These are phyloP conservation scores for Blastomyces parvus DNA, from an alignment of 2,329 filamentous ascomycete species.

Conservation along the genomic window DNA sequence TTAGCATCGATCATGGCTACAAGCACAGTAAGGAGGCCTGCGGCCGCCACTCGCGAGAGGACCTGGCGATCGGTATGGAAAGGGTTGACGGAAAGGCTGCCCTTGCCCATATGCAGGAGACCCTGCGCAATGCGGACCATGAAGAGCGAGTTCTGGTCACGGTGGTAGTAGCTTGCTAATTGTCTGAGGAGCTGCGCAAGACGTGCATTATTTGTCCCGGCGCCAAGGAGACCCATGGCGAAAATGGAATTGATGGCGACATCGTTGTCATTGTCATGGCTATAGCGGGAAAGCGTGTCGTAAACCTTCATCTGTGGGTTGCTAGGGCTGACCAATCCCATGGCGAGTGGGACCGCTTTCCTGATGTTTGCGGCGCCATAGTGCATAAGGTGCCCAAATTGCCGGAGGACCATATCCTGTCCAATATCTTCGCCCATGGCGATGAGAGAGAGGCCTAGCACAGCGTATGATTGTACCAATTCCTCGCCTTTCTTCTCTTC, in stretches of 20 bases:
- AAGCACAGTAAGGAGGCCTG: constrained; percentile 79
- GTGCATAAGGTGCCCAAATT: constrained; percentile 98
- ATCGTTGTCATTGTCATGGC: constrained; percentile 96
- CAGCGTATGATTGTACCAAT: constrained; percentile 88
- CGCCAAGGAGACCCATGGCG: constrained; percentile 93
- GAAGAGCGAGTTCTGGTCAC: constrained; percentile 90
- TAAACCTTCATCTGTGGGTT: constrained; percentile 99
- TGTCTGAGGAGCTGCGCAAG: constrained; percentile 89
- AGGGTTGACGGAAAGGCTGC: constrained; percentile 89
- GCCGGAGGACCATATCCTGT: constrained; percentile 95
- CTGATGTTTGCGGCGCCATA: constrained; percentile 97
- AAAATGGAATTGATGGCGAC: constrained; percentile 98
- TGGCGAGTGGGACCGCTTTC: constrained; percentile 87
- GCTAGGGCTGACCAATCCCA: constrained; percentile 93
- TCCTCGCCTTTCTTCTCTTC: constrained; percentile 95
- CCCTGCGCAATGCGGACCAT: constrained; percentile 99
- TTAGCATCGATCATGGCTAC: constrained; percentile 94
- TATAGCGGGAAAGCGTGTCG: constrained; percentile 93
- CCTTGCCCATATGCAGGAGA: constrained; percentile 97
- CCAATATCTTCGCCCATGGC: constrained; percentile 98
- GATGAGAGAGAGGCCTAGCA: constrained; percentile 85
- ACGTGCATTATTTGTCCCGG: constrained; percentile 95
- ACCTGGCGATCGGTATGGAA: constrained; percentile 98
- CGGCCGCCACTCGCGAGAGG: constrained; percentile 80
- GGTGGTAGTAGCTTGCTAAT: constrained; percentile 94